phyloP scores from a whole-genome alignment of 2,329 filamentous ascomycete species.

The Podosphaera aphanis region DNA sequence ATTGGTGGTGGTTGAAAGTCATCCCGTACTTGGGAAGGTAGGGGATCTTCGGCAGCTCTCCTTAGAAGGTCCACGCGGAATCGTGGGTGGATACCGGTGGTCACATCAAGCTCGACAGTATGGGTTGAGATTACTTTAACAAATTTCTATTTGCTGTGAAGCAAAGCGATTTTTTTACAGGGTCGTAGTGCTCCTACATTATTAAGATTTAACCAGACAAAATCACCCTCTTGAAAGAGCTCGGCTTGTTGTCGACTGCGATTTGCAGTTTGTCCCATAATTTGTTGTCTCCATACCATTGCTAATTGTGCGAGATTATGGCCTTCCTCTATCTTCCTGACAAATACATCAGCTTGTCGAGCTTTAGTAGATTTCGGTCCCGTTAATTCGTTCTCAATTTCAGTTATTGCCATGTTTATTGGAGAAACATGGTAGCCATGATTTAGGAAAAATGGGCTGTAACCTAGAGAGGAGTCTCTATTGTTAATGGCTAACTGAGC shows the following conservation, averaged over 20 bases:
- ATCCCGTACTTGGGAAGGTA: not conserved
- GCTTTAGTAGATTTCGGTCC: not conserved
- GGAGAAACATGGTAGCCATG: not conserved
- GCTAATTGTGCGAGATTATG: not conserved
- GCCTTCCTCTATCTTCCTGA: not conserved
- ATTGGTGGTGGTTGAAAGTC: not conserved
- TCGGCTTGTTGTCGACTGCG: not conserved
- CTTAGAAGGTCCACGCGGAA: not conserved
- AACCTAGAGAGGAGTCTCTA: not conserved
- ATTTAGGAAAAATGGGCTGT: not conserved
- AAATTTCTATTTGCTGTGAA: not conserved
- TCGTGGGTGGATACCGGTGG: not conserved
- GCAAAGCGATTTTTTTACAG: not conserved
- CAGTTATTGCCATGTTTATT: not conserved
- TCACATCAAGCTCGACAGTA: not conserved
- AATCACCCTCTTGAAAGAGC: not conserved
- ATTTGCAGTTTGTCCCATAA: not conserved
- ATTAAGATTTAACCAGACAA: not conserved
- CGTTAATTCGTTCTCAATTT: too few species aligned
- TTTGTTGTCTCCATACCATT: not conserved
- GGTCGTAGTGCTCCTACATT: not conserved
- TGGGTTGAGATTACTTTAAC: not conserved
- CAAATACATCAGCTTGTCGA: not conserved
- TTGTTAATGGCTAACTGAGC: slow-evolving; percentile 1
- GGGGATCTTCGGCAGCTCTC: not conserved